phyloP scores from a whole-genome alignment of 1,139 yeast genomes.

The Zygosaccharomyces sapae region DNA sequence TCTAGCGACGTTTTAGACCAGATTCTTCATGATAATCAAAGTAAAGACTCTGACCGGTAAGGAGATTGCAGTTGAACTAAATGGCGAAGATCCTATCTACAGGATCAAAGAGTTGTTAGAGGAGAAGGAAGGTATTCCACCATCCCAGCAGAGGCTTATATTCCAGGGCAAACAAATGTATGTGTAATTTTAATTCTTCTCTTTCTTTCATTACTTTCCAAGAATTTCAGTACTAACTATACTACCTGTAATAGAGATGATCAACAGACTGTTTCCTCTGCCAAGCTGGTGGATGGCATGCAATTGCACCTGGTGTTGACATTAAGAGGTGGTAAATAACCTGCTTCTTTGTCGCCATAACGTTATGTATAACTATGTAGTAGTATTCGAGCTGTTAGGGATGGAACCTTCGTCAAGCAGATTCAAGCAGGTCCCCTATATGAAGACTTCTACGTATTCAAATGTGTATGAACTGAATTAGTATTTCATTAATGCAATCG shows the following conservation, averaged over 20 bases:
- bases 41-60: slow-evolving; percentile 70
- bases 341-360: neutral
- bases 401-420: neutral
- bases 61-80: slow-evolving; percentile 73
- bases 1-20: neutral
- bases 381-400: neutral
- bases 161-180: slow-evolving; percentile 87
- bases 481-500: neutral
- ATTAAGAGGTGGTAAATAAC: slow-evolving; percentile 67
- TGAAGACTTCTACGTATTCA: neutral
- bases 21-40: slow-evolving; percentile 28
- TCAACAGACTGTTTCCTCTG: slow-evolving; percentile 61
- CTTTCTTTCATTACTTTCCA: neutral
- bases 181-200: slow-evolving; percentile 30
- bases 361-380: neutral
- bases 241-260: slow-evolving; percentile 48
- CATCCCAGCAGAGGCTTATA: slow-evolving; percentile 88
- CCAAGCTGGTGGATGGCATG: slow-evolving; percentile 68
- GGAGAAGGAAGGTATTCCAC: slow-evolving; percentile 96
- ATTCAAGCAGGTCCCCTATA: neutral
- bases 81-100: slow-evolving; percentile 66
- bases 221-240: slow-evolving; percentile 13
- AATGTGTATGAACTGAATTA: neutral
- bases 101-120: slow-evolving; percentile 90
- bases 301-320: slow-evolving; percentile 86